Percentiles rank a stretch among this genome's conserved stretches.
These are phyloP conservation scores for Epipyxis sp. DNA, from an alignment of 108 stramenopile species.

Conservation along the genomic window DNA sequence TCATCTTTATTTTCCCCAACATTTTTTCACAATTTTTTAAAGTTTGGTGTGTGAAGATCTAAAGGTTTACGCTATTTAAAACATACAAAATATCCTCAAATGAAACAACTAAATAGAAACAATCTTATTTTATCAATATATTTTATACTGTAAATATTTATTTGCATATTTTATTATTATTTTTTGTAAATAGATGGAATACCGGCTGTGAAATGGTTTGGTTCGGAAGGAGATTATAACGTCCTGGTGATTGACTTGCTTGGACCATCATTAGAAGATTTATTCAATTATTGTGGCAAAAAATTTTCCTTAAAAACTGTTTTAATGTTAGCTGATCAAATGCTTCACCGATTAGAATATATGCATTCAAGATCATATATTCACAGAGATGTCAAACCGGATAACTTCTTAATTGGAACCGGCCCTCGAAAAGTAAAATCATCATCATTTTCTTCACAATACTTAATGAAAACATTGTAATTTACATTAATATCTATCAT, in stretches of 20 bases:
- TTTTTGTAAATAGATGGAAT: slow-evolving; percentile 29
- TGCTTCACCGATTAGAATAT: slow-evolving; percentile 28
- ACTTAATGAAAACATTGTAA: no score
- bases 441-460: neutral
- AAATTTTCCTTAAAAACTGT: slow-evolving; percentile 30
- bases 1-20: no score
- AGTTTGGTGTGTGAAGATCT: no score
- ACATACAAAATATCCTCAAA: no score
- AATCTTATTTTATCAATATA: no score
- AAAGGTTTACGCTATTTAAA: no score
- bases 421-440: slow-evolving; percentile 21
- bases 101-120: no score
- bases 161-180: no score
- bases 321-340: slow-evolving; percentile 26
- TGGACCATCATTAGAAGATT: slow-evolving; percentile 25
- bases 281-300: slow-evolving; percentile 35
- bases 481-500: no score
- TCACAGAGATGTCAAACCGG: slow-evolving; percentile 31
- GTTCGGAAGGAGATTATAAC: slow-evolving; percentile 33
- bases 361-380: slow-evolving; percentile 32
- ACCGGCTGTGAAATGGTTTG: slow-evolving; percentile 29
- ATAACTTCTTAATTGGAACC: slow-evolving; percentile 33
- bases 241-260: slow-evolving; percentile 29
- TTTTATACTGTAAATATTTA: slow-evolving; percentile 17
- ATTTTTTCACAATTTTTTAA: no score